Base-by-base conservation (phyloP, 768 basidiomycete species). In the Lenzites betulinus region DNA sequence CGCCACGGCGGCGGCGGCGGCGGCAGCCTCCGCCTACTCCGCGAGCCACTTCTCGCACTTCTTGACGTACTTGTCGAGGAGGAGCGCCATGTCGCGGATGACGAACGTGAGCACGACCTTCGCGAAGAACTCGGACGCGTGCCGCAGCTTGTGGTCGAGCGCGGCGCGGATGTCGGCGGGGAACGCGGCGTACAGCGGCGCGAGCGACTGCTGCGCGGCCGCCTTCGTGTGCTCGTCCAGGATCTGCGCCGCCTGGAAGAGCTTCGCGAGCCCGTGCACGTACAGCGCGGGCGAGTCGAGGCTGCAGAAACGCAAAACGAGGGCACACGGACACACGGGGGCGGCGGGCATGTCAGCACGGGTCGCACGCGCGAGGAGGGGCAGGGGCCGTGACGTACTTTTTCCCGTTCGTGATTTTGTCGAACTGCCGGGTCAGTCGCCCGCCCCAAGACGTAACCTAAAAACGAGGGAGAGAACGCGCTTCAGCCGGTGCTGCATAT, bases 41-140 rank as follows among this genome's bases (percentile, higher is more conserved):
- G 86, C 90, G 38, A 93, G 81, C 90, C 92, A 93, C 75, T 92
- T 93, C 76, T 93, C 93, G 75, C 91, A 92, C 73, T 92, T 91
- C 81, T 94, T 94, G 64, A 88, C 90, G 73, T 94, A 95, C 76
- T 95, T 95, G 79, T 95, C 94, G 62, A 95, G 79, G 51, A 95
- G 76, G 68, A 89, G 86, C 42, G 91, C 90, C 64, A 94, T 80
- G 72, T 95, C 93, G 54, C 87, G 86, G 67, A 96, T 86, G 68
- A 96, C 92, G 71, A 96, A 95, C 18, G 90, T 90, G 62, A 94
- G 79, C 55, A 96, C 85, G 62, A 95, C 92, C 54, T 82, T 90
- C 25, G 90, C 90, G 67, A 95, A 96, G 72, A 96, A 96, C 69
- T 95, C 92, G n/a, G 92, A 93, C 35, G 86, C 82, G 63, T 89